A percentile compares a stretch with the other conserved stretches of the same genome.
Evolutionary conservation across 129 eudicot genomes (phyloP).

Genomic region (Centaurea solstitialis): DNA sequence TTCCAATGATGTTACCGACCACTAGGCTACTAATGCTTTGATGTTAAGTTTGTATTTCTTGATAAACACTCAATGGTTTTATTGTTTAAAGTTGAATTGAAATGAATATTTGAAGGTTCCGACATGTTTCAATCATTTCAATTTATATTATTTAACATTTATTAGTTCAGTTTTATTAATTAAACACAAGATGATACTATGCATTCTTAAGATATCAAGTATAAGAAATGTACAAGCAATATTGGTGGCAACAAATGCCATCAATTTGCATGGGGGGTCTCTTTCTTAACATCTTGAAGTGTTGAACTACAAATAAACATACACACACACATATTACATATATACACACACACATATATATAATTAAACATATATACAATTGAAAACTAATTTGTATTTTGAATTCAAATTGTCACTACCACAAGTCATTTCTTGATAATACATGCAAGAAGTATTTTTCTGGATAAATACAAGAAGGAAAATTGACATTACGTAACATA

Average conservation of each 20-base stretch:
- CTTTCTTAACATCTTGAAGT: constrained; percentile 11
- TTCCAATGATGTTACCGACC: no score
- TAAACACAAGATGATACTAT: not conserved
- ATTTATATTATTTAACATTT: not conserved
- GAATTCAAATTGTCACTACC: constrained; percentile 22
- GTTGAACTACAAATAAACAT: not conserved
- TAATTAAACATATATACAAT: not conserved
- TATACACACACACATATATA: not conserved
- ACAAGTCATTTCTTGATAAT: constrained; percentile 32
- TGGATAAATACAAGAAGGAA: constrained; percentile 29
- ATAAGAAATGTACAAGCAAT: constrained; percentile 32
- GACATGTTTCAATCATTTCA: not conserved
- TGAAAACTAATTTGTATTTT: constrained; percentile 6
- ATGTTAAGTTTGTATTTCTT: not conserved
- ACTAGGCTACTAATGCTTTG: no score
- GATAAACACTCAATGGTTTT: not conserved
- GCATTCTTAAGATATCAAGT: constrained; percentile 19
- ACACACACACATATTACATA: not conserved
- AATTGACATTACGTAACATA: constrained; percentile 11
- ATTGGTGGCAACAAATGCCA: constrained; percentile 18
- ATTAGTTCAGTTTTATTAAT: not conserved
- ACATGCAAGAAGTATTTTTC: constrained; percentile 8
- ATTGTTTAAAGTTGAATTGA: not conserved
- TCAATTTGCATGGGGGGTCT: not conserved
- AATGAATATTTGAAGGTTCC: not conserved